A percentile compares a stretch with the other conserved stretches of the same genome.
These are phyloP conservation scores for Myrmaecium sp. DNA, from an alignment of 2,329 filamentous ascomycete species.

Conservation along the genomic window DNA sequence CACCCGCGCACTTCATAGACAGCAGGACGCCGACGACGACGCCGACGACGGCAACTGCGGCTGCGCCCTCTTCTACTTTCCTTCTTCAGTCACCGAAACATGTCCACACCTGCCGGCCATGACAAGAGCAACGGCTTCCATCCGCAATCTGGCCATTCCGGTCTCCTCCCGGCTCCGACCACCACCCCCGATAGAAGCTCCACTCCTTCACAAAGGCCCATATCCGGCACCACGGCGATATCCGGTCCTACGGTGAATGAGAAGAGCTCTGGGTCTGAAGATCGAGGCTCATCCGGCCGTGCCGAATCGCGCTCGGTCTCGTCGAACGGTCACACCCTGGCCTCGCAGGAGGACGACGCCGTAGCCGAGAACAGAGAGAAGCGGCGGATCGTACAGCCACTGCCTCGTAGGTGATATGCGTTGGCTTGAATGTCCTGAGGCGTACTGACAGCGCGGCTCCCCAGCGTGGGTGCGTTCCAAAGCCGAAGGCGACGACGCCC, in stretches of 20 bases:
- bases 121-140: constrained; percentile 13
- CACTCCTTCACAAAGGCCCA: constrained; percentile 14
- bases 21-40: too few species aligned
- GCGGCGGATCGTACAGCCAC: constrained; percentile 17
- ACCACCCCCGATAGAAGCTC: constrained; percentile 15
- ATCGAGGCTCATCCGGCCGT: constrained; percentile 13
- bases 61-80: not conserved
- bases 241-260: constrained; percentile 10
- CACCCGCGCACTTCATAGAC: too few species aligned
- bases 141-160: constrained; percentile 6
- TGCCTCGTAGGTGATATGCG: constrained; percentile 13
- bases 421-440: too few species aligned
- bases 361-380: constrained; percentile 15
- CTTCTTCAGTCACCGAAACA: not conserved
- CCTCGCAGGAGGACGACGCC: constrained; percentile 9
- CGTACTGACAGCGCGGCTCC: too few species aligned
- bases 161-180: constrained; percentile 16
- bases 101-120: constrained; percentile 5
- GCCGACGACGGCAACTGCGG: too few species aligned
- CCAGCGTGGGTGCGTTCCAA: constrained; percentile 21
- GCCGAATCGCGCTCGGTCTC: constrained; percentile 16
- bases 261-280: constrained; percentile 1
- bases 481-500: constrained; percentile 17
- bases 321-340: constrained; percentile 19
- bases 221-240: constrained; percentile 14